These are phyloP conservation scores for Calonectria multiphialidica DNA, from an alignment of 2,329 filamentous ascomycete genomes.

Conservation along the genomic window DNA sequence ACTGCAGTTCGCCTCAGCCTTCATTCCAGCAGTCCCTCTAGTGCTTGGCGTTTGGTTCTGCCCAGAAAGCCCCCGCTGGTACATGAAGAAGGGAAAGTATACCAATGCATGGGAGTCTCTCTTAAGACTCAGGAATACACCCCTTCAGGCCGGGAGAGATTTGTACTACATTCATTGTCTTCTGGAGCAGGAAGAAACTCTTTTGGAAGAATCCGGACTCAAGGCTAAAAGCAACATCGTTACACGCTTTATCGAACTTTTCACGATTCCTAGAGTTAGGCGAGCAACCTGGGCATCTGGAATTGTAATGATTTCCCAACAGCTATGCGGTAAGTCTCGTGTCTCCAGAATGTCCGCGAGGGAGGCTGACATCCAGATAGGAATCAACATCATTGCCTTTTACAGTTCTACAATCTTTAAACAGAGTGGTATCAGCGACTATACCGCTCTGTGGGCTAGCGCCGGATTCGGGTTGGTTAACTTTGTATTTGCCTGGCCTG, in stretches of 20 bases:
- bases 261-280: slow-evolving; percentile 68
- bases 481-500: slow-evolving; percentile 73
- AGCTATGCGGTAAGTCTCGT: slow-evolving; percentile 65
- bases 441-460: slow-evolving; percentile 55
- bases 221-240: slow-evolving; percentile 57
- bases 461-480: slow-evolving; percentile 66
- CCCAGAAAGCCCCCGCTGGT: slow-evolving; percentile 75
- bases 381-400: slow-evolving; percentile 62
- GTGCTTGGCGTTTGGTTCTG: slow-evolving; percentile 69
- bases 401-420: slow-evolving; percentile 61
- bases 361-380: background rate
- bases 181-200: slow-evolving; percentile 46
- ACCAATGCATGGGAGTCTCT: slow-evolving; percentile 68
- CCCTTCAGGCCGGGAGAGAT: slow-evolving; percentile 72
- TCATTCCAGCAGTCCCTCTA: slow-evolving; percentile 74
- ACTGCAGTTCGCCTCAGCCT: slow-evolving; percentile 73
- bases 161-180: slow-evolving; percentile 69
- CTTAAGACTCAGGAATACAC: slow-evolving; percentile 66
- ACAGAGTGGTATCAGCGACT: slow-evolving; percentile 53
- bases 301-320: slow-evolving; percentile 76
- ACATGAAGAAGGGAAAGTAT: slow-evolving; percentile 71
- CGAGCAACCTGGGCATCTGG: slow-evolving; percentile 75
- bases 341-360: background rate
- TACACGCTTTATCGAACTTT: slow-evolving; percentile 66
- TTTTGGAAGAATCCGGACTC: slow-evolving; percentile 44